Evolutionary conservation across 768 basidiomycete species (phyloP).

Genomic region (Multifurca ochricompacta): DNA sequence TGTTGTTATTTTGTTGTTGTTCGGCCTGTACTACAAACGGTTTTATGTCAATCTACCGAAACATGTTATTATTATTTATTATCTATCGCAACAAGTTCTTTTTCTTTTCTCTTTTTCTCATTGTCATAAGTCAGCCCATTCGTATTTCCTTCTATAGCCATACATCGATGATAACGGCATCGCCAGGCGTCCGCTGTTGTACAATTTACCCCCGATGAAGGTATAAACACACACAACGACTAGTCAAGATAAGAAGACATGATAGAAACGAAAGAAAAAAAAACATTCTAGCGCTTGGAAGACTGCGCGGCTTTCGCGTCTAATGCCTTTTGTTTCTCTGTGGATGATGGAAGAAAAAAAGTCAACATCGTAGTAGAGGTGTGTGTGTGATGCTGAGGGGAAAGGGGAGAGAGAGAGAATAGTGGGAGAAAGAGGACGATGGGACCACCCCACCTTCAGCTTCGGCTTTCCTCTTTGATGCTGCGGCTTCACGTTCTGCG

Average conservation of each 20-base stretch:
- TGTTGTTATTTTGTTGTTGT: neutral
- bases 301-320: slow-evolving; percentile 7
- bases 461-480: slow-evolving; percentile 83
- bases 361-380: neutral
- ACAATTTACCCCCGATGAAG: slow-evolving; percentile 1
- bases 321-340: slow-evolving; percentile 9
- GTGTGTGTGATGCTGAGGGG: too few relatives aligned
- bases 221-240: neutral
- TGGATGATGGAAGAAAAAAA: neutral
- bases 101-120: neutral
- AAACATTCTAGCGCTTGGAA: slow-evolving; percentile 7
- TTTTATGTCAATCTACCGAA: neutral
- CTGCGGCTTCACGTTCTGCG: slow-evolving; percentile 81
- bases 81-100: neutral
- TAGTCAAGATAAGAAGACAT: neutral
- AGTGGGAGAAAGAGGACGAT: too few relatives aligned
- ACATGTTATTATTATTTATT: neutral
- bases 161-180: neutral
- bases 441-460: slow-evolving; percentile 45
- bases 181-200: neutral
- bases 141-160: neutral
- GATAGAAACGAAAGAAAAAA: too few relatives aligned
- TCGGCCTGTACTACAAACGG: neutral
- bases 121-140: too few relatives aligned
- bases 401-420: too few relatives aligned